Evolutionary conservation across 2,329 filamentous ascomycete species (phyloP).

Genomic region (Sclerotiophoma versabilis): DNA sequence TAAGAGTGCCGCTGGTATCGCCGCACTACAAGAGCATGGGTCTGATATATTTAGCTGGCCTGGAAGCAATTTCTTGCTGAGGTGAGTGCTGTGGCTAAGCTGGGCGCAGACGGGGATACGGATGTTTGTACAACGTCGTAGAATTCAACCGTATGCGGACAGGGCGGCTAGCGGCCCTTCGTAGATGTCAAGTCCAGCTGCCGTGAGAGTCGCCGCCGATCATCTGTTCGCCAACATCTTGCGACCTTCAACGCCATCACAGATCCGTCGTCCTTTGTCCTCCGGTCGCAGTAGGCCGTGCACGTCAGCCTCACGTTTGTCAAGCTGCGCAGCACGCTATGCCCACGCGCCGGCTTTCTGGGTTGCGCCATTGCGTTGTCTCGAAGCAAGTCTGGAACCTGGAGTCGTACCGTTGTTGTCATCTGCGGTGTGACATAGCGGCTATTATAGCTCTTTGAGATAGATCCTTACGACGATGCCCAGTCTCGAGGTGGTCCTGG

Average conservation of each 20-base stretch:
- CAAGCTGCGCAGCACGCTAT: background rate
- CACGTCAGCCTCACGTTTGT: slow-evolving; percentile 7
- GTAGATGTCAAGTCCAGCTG: slow-evolving; percentile 35
- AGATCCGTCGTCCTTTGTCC: slow-evolving; percentile 7
- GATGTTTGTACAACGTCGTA: slow-evolving; percentile 45
- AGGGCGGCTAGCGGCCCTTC: slow-evolving; percentile 27
- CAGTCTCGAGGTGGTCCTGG: slow-evolving; percentile 29
- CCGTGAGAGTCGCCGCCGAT: slow-evolving; percentile 24
- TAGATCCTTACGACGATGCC: slow-evolving; percentile 22
- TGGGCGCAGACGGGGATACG: slow-evolving; percentile 28
- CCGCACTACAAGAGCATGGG: background rate
- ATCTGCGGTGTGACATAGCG: slow-evolving; percentile 36
- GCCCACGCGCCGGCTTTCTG: slow-evolving; percentile 1
- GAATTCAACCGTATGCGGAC: slow-evolving; percentile 38
- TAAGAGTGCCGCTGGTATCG: background rate
- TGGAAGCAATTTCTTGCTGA: slow-evolving; percentile 5
- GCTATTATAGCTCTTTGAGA: slow-evolving; percentile 25
- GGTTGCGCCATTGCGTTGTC: background rate
- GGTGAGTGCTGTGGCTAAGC: slow-evolving; percentile 38
- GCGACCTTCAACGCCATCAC: slow-evolving; percentile 1
- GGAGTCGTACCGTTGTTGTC: slow-evolving; percentile 9
- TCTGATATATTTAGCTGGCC: background rate
- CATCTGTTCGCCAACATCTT: slow-evolving; percentile 1
- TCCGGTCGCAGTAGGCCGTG: slow-evolving; percentile 2
- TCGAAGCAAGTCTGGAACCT: background rate